Base-by-base conservation (phyloP, 169 alveolate genomes). In the Cryptosporidium tyzzeri region DNA sequence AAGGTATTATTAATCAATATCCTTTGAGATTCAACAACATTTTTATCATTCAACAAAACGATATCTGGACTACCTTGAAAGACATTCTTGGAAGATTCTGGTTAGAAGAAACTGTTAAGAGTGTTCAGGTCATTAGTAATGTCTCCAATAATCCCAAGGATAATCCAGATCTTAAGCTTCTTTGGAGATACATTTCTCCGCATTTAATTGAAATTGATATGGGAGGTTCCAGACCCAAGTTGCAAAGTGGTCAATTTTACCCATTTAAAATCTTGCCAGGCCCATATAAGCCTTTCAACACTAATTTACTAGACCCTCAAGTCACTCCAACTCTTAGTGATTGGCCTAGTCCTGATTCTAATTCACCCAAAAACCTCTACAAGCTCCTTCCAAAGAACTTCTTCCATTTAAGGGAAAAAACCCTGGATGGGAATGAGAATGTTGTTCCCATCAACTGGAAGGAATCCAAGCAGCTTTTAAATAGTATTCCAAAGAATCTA, bases 131-230 rank as follows among this genome's bases (percentile, higher is more conserved):
- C 21, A 45, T 80, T 26, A 39, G 53, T 16, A 80, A 45, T 80
- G 89, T 80, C 16, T 53, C 89, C 35, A 16, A 65, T 14, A 80
- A 80, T 62, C 45, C 89, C 0, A 80, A 59, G 50, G 41, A 80
- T 18, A 70, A 44, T 21, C 31, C 21, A 33, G 89, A 80, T 29
- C 74, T 58, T 7, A 80, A 59, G 67, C 44, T 62, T n/a, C 75
- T 80, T 1, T 80, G 89, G 89, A 80, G 70, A 29, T 80, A 62
- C 29, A 80, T 80, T 62, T 80, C 89, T 21, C 89, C 89, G 2
- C 62, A 62, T 8, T 35, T 62, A 2, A 41, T 80, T 14, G 89
- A 80, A 35, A 62, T 69, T 10, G 89, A 80, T 29, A 41, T 80
- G 26, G 89, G 89, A 59, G 89, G 89, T 41, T 8, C 29, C 35